Percentiles rank a stretch among this genome's conserved stretches.
Conservation (phyloP, 768 basidiomycete species). For the Podaxis rugospora region DNA sequence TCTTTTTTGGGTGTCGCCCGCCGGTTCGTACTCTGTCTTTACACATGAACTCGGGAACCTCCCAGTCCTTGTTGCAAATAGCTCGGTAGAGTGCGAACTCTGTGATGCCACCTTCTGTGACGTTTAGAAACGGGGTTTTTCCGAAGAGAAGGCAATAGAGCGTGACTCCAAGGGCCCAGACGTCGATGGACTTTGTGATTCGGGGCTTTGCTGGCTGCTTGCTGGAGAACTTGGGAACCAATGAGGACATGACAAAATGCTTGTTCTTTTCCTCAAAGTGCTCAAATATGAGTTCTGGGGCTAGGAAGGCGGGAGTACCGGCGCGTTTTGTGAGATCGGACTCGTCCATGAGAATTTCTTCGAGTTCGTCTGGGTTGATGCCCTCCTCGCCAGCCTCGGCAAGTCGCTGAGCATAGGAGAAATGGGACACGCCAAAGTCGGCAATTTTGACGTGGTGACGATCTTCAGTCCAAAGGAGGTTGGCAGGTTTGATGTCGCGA, state of each 20-base stretch:
- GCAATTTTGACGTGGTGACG: conserved; percentile 91
- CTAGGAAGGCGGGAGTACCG: conserved; percentile 94
- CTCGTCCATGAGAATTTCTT: conserved; percentile 75
- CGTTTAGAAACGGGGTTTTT: conserved; percentile 61
- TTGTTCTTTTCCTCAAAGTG: conserved; percentile 33
- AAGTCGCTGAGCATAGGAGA: conserved; percentile 83
- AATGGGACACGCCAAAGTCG: conserved; percentile 97
- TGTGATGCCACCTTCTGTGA: conserved; percentile 22
- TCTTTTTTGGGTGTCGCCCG: conserved; percentile 41
- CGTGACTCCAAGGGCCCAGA: conserved; percentile 97
- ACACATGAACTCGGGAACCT: conserved; percentile 66
- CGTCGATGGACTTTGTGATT: conserved; percentile 91
- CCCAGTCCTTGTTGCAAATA: conserved; percentile 76
- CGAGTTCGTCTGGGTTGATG: conserved; percentile 31
- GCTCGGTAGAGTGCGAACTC: conserved; percentile 79
- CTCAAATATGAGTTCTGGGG: conserved; percentile 89
- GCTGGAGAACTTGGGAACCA: conserved; percentile 23
- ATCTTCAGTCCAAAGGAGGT: conserved; percentile 87
- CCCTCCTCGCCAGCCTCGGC: conserved; percentile 53
- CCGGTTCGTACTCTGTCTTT: conserved; percentile 61
- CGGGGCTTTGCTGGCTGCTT: conserved; percentile 20
- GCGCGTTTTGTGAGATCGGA: conserved; percentile 86
- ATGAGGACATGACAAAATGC: conserved; percentile 20
- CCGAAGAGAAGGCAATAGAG: conserved; percentile 94
- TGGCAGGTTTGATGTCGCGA: conserved; percentile 98